Base-by-base conservation (phyloP, 192 early-diverging fungal species). In the Entophlyctis helioformis region DNA sequence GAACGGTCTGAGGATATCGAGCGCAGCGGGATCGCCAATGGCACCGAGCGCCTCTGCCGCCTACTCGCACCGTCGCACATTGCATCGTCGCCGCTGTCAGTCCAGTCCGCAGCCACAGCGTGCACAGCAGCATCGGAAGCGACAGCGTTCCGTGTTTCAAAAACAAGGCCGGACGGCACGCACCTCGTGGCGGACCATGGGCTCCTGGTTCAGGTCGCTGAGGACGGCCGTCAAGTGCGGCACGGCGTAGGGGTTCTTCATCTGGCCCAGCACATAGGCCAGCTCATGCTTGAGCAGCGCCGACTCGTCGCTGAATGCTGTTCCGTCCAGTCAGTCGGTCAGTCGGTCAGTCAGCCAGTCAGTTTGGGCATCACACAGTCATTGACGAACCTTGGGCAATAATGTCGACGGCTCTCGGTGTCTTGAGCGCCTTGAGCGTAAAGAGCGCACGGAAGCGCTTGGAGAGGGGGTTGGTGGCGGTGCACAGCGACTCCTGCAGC, bases 41-140 rank as follows among this genome's bases (percentile, higher is more conserved):
- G 95, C 95, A 19, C 89, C 91, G 42, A 98, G 62, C 1, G 95
- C 91, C 63, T 98, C 95, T 9, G 90, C 95, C 20, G 92, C 90
- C 73, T 76, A 42, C 6, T 6, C 8, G 7, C 7, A 8, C 23
- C 32, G 3, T 19, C 9, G 10, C n/a, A n/a, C n/a, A n/a, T n/a
- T n/a, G n/a, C n/a, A n/a, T n/a, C n/a, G n/a, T n/a, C 10, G 39
- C 8, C 10, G 18, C 10, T 20, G n/a, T 35, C 33, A 35, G n/a
- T 40, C 13, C 8, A 40, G 8, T 11, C 20, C 7, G 7, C 8
- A 7, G 7, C 7, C 10, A 8, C 7, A 40, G 11, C 39, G 8
- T 40, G 11, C 39, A 18, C 7, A 18, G 10, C 46, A 6, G 12
- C 20, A 40, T 18, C 6, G 8, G 19, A 40, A 16, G 10, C 39